Conservation (phyloP, 495 filamentous ascomycete genomes). For the Penicillium argentinense region DNA sequence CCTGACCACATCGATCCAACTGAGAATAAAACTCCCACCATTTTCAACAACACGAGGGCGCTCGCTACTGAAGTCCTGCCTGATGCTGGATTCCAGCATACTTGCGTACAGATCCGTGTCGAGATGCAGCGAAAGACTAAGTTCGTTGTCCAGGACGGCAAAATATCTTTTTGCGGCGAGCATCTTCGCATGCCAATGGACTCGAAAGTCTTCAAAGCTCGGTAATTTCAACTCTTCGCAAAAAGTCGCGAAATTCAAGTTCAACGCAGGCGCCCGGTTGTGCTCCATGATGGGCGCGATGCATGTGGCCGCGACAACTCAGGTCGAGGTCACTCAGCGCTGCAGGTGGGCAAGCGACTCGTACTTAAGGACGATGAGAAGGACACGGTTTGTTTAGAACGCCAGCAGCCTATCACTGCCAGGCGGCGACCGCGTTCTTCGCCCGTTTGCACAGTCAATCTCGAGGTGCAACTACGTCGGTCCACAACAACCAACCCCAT, state of each 20-base stretch:
- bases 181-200: background rate
- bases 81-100: constrained; percentile 3
- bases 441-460: no score
- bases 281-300: background rate
- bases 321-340: no score
- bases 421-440: no score
- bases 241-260: background rate
- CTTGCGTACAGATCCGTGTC: background rate
- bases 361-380: no score
- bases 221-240: background rate
- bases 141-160: background rate
- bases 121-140: background rate
- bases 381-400: no score
- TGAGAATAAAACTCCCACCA: background rate
- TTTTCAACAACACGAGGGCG: background rate
- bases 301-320: no score
- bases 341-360: no score
- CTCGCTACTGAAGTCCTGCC: background rate
- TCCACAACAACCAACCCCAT: no score
- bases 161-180: background rate
- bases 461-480: no score
- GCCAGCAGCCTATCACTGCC: no score
- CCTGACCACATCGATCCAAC: constrained; percentile 1
- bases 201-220: background rate
- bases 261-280: background rate